Evolutionary conservation across 495 filamentous ascomycete species (phyloP).

Genomic region (Saxispiralis lemnorum): DNA sequence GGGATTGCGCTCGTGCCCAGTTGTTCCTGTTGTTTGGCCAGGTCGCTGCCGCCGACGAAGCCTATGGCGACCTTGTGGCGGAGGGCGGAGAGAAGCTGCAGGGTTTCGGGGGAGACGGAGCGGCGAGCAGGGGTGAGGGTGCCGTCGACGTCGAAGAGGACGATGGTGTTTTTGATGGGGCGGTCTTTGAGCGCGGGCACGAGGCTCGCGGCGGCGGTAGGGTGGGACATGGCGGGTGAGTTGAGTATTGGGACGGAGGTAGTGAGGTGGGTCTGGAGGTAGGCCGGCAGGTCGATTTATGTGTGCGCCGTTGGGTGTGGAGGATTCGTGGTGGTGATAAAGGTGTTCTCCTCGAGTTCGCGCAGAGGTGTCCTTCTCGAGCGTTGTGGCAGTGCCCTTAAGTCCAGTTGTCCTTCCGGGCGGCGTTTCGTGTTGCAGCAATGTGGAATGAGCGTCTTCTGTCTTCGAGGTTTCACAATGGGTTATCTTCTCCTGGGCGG

Average conservation of each 20-base stretch:
- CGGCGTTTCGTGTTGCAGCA: too few relatives aligned
- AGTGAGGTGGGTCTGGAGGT: too few relatives aligned
- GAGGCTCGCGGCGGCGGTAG: constrained; percentile 27
- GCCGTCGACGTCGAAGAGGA: constrained; percentile 83
- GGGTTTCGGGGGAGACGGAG: constrained; percentile 65
- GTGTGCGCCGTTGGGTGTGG: too few relatives aligned
- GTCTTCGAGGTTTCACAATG: too few relatives aligned
- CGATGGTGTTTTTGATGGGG: constrained; percentile 74
- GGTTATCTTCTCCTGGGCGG: too few relatives aligned
- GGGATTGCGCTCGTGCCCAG: constrained; percentile 45
- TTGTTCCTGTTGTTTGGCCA: constrained; percentile 90
- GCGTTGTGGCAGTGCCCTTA: too few relatives aligned
- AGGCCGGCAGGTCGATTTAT: too few relatives aligned
- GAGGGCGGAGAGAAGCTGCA: constrained; percentile 55
- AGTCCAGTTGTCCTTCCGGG: too few relatives aligned
- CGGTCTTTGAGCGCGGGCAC: constrained; percentile 66
- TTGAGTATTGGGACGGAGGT: background rate
- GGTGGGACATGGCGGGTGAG: constrained; percentile 19
- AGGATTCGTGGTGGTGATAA: too few relatives aligned
- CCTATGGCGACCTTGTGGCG: constrained; percentile 84
- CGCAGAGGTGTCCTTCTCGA: too few relatives aligned
- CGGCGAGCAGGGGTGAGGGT: constrained; percentile 65
- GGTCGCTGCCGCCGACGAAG: constrained; percentile 53
- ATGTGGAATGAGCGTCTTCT: too few relatives aligned
- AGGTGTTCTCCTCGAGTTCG: too few relatives aligned